Conservation (phyloP, 177 flowering plant species). For the Tripterygium wilfordii region DNA sequence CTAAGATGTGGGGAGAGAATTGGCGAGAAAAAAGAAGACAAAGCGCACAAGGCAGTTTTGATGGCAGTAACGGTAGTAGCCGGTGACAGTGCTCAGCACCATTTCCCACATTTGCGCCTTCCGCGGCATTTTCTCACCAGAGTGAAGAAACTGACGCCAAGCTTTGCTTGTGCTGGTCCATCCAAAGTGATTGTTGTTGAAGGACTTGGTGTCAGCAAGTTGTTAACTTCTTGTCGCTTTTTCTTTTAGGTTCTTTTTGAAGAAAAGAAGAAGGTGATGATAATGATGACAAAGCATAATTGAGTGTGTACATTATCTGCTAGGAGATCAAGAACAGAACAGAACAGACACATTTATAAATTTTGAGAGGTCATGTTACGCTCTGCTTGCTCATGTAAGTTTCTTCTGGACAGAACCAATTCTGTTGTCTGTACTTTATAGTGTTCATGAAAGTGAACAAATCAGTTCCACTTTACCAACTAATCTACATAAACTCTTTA, state of each 20-base stretch:
- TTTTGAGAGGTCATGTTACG: constrained; percentile 5
- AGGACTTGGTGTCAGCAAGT: constrained; percentile 2
- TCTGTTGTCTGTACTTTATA: too few relatives aligned
- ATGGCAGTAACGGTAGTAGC: constrained; percentile 28
- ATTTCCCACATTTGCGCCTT: constrained; percentile 1
- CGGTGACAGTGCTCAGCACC: neutral
- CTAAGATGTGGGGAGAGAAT: constrained; percentile 96
- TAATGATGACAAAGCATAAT: neutral
- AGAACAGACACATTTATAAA: constrained; percentile 2
- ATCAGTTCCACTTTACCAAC: too few relatives aligned
- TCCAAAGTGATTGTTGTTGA: constrained; percentile 4
- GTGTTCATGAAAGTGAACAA: too few relatives aligned
- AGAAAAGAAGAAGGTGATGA: constrained; percentile 1
- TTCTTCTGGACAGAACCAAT: neutral
- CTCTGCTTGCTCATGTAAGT: constrained; percentile 1
- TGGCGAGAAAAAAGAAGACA: constrained; percentile 79
- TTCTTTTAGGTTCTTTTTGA: neutral
- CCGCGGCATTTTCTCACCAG: constrained; percentile 10
- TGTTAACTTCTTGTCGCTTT: neutral
- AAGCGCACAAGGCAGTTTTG: constrained; percentile 56
- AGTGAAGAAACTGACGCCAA: constrained; percentile 3
- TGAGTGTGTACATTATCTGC: constrained; percentile 16
- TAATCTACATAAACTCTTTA: too few relatives aligned
- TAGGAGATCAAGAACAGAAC: constrained; percentile 8
- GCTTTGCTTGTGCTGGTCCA: constrained; percentile 2